These are phyloP conservation scores for Drechmeria coniospora DNA, from an alignment of 2,329 filamentous ascomycete species.

Conservation along the genomic window DNA sequence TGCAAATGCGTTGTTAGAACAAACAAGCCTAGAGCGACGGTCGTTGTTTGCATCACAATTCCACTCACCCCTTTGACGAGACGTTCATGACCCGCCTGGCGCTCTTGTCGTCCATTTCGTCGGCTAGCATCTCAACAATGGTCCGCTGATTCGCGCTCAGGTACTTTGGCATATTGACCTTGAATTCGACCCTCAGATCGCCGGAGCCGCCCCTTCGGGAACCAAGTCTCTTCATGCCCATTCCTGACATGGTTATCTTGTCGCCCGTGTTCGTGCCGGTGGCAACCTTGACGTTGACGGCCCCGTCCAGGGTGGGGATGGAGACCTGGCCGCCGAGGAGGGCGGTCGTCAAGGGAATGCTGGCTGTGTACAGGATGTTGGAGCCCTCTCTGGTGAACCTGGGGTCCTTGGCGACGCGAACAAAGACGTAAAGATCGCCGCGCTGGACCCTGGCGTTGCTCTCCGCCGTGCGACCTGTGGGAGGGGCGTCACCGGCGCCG, in stretches of 20 bases:
- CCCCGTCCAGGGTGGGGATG: conserved; percentile 78
- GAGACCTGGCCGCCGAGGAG: conserved; percentile 79
- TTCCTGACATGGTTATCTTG: conserved; percentile 71
- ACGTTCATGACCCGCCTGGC: conserved; percentile 90
- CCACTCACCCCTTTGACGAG: conserved; percentile 16
- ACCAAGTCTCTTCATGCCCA: conserved; percentile 83
- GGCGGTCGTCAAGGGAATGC: conserved; percentile 83
- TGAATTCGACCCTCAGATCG: conserved; percentile 87
- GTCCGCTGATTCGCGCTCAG: conserved; percentile 81
- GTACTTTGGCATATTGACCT: conserved; percentile 89
- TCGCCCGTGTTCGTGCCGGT: conserved; percentile 90
- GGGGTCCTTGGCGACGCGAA: conserved; percentile 75
- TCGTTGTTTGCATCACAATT: conserved; percentile 3
- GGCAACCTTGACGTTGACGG: conserved; percentile 78
- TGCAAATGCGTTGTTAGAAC: too few relatives aligned
- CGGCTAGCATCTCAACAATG: conserved; percentile 86
- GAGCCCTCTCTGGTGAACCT: conserved; percentile 80
- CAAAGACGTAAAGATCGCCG: conserved; percentile 83
- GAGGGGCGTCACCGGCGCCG: conserved; percentile 75
- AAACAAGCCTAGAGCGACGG: too few relatives aligned
- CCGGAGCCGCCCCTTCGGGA: conserved; percentile 53
- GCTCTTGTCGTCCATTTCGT: conserved; percentile 86
- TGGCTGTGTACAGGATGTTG: conserved; percentile 84
- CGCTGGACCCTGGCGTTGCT: conserved; percentile 49
- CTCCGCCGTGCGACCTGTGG: conserved; percentile 53